phyloP scores from a whole-genome alignment of 306 rosid genomes.

The Cotoneaster glaucophyllus region DNA sequence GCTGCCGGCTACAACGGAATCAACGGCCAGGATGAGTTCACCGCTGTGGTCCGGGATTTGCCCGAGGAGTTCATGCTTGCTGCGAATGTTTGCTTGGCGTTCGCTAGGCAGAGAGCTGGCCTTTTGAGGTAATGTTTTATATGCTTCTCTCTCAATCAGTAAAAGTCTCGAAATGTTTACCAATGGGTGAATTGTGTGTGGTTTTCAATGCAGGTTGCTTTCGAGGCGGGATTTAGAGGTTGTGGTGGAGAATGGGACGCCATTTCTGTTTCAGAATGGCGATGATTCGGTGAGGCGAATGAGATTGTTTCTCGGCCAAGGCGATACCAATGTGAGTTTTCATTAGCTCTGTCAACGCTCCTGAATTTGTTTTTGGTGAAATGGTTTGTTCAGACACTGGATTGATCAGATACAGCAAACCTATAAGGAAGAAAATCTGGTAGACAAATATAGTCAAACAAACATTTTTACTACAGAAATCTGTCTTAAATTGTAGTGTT shows the following conservation, averaged over 20 bases:
- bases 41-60: slow-evolving; percentile 5
- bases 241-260: slow-evolving; percentile 47
- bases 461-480: not conserved
- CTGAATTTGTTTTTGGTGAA: not conserved
- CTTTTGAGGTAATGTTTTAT: slow-evolving; percentile 36
- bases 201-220: slow-evolving; percentile 48
- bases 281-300: slow-evolving; percentile 39
- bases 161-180: not conserved
- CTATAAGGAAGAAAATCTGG: not conserved
- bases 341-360: not conserved
- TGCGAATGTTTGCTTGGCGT: slow-evolving; percentile 52
- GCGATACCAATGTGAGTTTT: slow-evolving; percentile 41
- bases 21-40: slow-evolving; percentile 21
- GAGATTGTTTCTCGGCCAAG: slow-evolving; percentile 40
- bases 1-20: slow-evolving; percentile 30
- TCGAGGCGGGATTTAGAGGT: slow-evolving; percentile 55
- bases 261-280: slow-evolving; percentile 54
- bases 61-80: slow-evolving; percentile 30
- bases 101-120: slow-evolving; percentile 51
- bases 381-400: not conserved
- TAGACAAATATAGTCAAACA: not conserved
- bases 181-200: too few relatives aligned
- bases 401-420: not conserved
- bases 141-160: not conserved
- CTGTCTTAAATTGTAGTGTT: not conserved